Conservation (phyloP, 2,329 filamentous ascomycete genomes). For the Fusarium tanahbumbuense region DNA sequence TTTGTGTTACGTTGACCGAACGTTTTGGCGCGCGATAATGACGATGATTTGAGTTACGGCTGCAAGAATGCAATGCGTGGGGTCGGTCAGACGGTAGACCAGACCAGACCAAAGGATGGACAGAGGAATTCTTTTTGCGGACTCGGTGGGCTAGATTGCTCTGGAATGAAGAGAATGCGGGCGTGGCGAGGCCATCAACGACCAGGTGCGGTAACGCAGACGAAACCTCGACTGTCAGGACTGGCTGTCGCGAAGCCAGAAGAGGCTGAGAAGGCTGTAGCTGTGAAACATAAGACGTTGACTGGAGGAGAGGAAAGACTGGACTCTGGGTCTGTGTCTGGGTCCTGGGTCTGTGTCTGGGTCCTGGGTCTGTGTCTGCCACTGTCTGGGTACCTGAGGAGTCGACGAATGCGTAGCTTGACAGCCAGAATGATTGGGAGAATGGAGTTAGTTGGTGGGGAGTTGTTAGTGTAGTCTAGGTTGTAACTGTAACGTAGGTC, state of each 20-base stretch:
- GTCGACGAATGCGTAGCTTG: neutral
- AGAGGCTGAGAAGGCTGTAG: conserved; percentile 34
- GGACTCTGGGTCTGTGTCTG: neutral
- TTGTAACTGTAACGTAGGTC: neutral
- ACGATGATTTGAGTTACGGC: conserved; percentile 8
- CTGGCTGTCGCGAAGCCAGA: conserved; percentile 20
- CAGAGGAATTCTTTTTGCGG: conserved; percentile 29
- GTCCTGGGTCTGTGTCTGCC: neutral
- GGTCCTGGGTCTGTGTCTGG: neutral
- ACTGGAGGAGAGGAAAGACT: neutral
- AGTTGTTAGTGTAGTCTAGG: neutral
- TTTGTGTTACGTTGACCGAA: conserved; percentile 32
- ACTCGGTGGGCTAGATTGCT: conserved; percentile 10
- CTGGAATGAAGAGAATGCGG: conserved; percentile 11
- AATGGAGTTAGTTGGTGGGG: conserved; percentile 17
- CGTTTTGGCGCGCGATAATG: neutral
- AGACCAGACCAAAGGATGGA: conserved; percentile 1
- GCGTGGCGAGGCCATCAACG: conserved; percentile 35
- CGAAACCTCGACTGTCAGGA: conserved; percentile 5
- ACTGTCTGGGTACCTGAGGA: conserved; percentile 1
- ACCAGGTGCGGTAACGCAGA: conserved; percentile 13
- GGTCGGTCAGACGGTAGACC: neutral
- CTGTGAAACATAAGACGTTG: conserved; percentile 39
- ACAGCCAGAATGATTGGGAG: neutral
- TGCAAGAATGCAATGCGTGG: conserved; percentile 14